Base-by-base conservation (phyloP, 2,329 filamentous ascomycete species). In the Dryadomyces quercivorus region DNA sequence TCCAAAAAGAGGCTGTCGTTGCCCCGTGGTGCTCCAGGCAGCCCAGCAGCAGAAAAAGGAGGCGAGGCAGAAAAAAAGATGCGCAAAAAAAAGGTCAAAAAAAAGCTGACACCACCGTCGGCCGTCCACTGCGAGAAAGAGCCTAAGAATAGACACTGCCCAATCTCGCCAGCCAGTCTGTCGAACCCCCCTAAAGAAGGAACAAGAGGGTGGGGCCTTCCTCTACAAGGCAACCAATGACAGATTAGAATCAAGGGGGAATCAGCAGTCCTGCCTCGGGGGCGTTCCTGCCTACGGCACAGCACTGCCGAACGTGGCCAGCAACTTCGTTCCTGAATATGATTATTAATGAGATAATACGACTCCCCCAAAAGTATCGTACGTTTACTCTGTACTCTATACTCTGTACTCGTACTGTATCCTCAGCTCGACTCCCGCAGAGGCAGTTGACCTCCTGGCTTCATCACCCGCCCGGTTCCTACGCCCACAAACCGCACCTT, bases 401-500 rank as follows among this genome's bases (percentile, higher is more conserved):
- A n/a, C n/a, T n/a, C n/a, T n/a, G n/a, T n/a, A n/a, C n/a, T n/a
- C n/a, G n/a, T n/a, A n/a, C n/a, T 31, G 8, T n/a, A 7, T n/a
- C 12, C 10, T 50, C 34, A 50, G 31, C 26, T 31, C 8, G 48
- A 20, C 20, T 50, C 13, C 21, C 49, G 20, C 5, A 58, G 12
- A 3, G 59, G 58, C 52, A 60, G 18, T 12, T 31, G 18, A 1
- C 56, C 43, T 16, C 56, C 54, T 13, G 57, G 58, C 52, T 54
- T 47, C 57, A 58, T 56, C n/a, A 52, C 48, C 4, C 36, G 36
- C 8, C 36, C 38, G 45, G 55, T 55, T 26, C 58, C 59, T 12
- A 56, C 56, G 20, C 60, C 60, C 20, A 55, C 47, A 2, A 54
- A 38, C 42, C 51, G 55, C 48, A 45, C 38, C 55, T 52, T 56